phyloP scores from a whole-genome alignment of 176 grass and related monocot genomes.

The Secale cereale region DNA sequence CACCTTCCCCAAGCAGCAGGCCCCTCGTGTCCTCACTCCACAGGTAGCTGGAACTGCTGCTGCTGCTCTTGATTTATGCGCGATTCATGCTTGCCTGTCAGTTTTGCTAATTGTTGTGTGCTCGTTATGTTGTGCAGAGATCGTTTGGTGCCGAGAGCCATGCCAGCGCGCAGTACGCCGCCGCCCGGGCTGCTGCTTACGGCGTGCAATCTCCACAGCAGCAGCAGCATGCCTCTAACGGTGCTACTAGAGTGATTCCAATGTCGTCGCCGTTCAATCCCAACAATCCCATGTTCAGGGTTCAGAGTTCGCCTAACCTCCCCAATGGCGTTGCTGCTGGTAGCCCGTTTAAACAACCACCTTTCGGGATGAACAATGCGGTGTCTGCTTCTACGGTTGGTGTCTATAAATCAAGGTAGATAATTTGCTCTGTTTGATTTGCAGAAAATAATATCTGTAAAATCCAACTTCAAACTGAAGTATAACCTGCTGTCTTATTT shows the following conservation, averaged over 20 bases:
- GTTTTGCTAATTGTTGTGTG: background rate
- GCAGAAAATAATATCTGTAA: background rate
- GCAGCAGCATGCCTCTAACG: constrained; percentile 35
- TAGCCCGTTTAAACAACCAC: constrained; percentile 36
- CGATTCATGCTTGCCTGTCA: background rate
- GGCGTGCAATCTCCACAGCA: background rate
- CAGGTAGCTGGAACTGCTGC: constrained; percentile 41
- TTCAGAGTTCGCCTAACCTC: constrained; percentile 42
- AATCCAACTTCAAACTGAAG: background rate
- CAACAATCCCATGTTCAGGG: constrained; percentile 56
- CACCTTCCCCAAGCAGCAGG: constrained; percentile 30
- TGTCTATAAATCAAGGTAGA: constrained; percentile 51
- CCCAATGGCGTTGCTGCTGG: constrained; percentile 16
- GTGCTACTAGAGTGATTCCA: constrained; percentile 46
- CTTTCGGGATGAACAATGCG: constrained; percentile 28
- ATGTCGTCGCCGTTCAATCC: constrained; percentile 45
- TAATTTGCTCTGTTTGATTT: background rate
- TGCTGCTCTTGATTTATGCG: background rate
- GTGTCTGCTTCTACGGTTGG: constrained; percentile 31
- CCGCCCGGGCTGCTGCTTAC: background rate
- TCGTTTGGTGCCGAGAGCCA: constrained; percentile 28
- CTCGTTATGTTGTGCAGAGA: constrained; percentile 31
- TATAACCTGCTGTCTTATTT: constrained; percentile 30
- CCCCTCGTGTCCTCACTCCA: constrained; percentile 26
- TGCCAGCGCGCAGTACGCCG: constrained; percentile 18